Evolutionary conservation across 768 basidiomycete genomes (phyloP).

Genomic region (Suillus discolor): DNA sequence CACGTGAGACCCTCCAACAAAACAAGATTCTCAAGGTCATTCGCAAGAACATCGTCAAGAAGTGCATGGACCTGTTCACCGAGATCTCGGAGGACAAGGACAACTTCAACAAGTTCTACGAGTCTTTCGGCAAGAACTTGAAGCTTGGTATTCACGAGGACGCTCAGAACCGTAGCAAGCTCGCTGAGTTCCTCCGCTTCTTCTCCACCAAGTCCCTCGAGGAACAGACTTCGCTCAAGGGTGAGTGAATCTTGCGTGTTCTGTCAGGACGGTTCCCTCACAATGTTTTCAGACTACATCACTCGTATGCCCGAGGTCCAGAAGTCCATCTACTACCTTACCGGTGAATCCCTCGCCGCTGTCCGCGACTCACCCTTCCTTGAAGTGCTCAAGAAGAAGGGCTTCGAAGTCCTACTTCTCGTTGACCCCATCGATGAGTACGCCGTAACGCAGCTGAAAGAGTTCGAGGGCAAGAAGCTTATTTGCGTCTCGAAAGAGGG

Average conservation of each 20-base stretch:
- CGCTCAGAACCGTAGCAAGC: constrained; percentile 97
- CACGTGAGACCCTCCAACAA: constrained; percentile 98
- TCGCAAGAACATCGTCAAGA: constrained; percentile 99
- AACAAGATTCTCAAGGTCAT: constrained; percentile 99
- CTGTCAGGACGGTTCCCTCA: background rate
- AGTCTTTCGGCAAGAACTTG: constrained; percentile 98
- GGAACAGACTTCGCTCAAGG: constrained; percentile 92
- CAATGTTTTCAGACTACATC: constrained; percentile 77
- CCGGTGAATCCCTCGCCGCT: constrained; percentile 93
- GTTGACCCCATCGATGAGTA: constrained; percentile 99
- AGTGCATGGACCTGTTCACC: constrained; percentile 89
- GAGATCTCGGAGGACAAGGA: constrained; percentile 99
- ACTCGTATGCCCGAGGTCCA: constrained; percentile 99
- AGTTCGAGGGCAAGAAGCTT: constrained; percentile 98
- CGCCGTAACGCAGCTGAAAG: constrained; percentile 97
- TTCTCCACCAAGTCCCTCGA: constrained; percentile 92
- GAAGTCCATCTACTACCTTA: constrained; percentile 99
- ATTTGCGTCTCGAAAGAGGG: constrained; percentile 99
- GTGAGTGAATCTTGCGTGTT: constrained; percentile 41
- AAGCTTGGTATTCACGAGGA: constrained; percentile 99
- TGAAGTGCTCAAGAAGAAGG: constrained; percentile 99
- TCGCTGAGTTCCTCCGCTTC: constrained; percentile 99
- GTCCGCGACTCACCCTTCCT: constrained; percentile 97
- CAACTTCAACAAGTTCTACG: constrained; percentile 96
- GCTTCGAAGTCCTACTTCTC: constrained; percentile 96